Evolutionary conservation across 2,329 filamentous ascomycete genomes (phyloP).

Genomic region (Sporothrix brunneoviolacea): DNA sequence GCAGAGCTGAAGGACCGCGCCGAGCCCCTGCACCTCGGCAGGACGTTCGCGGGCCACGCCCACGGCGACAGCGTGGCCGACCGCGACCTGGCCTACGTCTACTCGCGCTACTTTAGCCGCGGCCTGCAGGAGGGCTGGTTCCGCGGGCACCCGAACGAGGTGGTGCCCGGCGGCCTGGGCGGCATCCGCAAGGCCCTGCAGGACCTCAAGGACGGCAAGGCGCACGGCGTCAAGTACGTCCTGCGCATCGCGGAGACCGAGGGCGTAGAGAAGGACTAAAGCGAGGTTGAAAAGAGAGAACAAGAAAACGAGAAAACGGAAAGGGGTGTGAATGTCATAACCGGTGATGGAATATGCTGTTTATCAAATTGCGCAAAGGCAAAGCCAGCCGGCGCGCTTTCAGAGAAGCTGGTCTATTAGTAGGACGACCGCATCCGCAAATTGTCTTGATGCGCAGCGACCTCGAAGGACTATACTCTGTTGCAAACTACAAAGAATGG

Average conservation of each 20-base stretch:
- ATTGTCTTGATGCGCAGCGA: too few species aligned
- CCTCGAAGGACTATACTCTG: too few species aligned
- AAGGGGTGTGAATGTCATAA: too few species aligned
- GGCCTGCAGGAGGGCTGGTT: conserved; percentile 44
- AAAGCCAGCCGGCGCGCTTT: too few species aligned
- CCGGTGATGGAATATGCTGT: too few species aligned
- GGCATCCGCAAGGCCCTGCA: conserved; percentile 47
- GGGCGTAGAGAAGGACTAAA: conserved; percentile 8
- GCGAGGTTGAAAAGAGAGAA: too few species aligned
- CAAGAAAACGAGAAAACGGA: too few species aligned
- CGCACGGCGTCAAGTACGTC: conserved; percentile 59
- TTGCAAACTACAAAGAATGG: too few species aligned
- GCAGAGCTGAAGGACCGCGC: conserved; percentile 16
- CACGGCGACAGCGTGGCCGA: conserved; percentile 16
- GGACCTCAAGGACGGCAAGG: conserved; percentile 53
- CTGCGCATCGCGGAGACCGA: conserved; percentile 35
- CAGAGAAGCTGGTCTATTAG: too few species aligned
- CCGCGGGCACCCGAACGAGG: conserved; percentile 41
- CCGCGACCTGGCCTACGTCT: conserved; percentile 32
- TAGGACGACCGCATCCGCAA: too few species aligned
- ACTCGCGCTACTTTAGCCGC: conserved; percentile 31
- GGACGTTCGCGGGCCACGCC: conserved; percentile 18
- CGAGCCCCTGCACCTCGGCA: conserved; percentile 18
- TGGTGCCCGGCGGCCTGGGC: conserved; percentile 46
- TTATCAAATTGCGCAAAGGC: too few species aligned